Evolutionary conservation across 805 yeast genomes (phyloP).

Genomic region (Suhomyces vadensis): DNA sequence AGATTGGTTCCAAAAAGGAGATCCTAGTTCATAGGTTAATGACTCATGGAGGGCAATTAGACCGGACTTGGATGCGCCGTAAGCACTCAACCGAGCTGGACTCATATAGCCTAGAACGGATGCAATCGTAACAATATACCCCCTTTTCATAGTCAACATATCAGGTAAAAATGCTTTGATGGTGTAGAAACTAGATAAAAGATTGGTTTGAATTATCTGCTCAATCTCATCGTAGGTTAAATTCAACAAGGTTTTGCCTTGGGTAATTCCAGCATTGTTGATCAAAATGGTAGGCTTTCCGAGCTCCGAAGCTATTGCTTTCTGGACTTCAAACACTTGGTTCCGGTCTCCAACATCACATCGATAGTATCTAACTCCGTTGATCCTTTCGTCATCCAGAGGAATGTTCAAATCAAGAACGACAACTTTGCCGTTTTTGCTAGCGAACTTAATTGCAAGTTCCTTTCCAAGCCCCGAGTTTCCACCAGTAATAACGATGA

Average conservation of each 20-base stretch:
- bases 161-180: constrained; percentile 70
- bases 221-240: constrained; percentile 60
- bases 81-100: constrained; percentile 78
- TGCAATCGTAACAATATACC: constrained; percentile 78
- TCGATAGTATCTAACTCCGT: constrained; percentile 52
- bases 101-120: constrained; percentile 83
- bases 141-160: constrained; percentile 62
- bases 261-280: constrained; percentile 82
- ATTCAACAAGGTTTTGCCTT: constrained; percentile 57
- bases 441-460: constrained; percentile 49
- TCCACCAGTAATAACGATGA: constrained; percentile 84
- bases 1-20: constrained; percentile 42
- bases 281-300: constrained; percentile 70
- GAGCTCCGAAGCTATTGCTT: constrained; percentile 42
- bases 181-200: constrained; percentile 68
- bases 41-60: constrained; percentile 83
- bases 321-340: constrained; percentile 44
- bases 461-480: constrained; percentile 74
- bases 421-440: constrained; percentile 52
- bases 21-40: constrained; percentile 66
- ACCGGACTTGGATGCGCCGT: constrained; percentile 91
- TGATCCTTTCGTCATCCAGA: constrained; percentile 25
- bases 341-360: constrained; percentile 69
- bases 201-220: constrained; percentile 62
- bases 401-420: constrained; percentile 64